Percentiles rank a stretch among this genome's conserved stretches.
Evolutionary conservation across 2,329 filamentous ascomycete species (phyloP).

Genomic region (Dothidotthia symphoricarpi): DNA sequence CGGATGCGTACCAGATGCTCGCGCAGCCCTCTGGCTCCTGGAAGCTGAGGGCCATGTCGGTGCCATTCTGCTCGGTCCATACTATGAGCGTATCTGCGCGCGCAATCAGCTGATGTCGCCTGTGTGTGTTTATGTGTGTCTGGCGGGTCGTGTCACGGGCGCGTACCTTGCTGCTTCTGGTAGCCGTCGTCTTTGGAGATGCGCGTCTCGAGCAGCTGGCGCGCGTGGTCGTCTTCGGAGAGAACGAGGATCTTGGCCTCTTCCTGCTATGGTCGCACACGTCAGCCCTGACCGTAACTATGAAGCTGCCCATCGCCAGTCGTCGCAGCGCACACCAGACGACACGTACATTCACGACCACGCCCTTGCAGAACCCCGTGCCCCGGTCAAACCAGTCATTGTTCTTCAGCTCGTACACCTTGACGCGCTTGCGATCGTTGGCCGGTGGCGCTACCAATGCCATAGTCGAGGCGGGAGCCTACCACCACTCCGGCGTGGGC

Average conservation of each 20-base stretch:
- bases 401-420: constrained; percentile 97
- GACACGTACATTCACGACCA: constrained; percentile 66
- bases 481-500: constrained; percentile 36
- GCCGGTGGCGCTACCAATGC: constrained; percentile 45
- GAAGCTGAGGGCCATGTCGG: constrained; percentile 97
- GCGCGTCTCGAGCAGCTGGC: constrained; percentile 80
- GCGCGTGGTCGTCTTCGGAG: constrained; percentile 85
- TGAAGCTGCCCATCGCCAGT: too few relatives aligned
- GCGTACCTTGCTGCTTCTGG: constrained; percentile 91
- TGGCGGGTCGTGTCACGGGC: background rate
- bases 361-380: constrained; percentile 89
- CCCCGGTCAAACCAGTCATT: constrained; percentile 99
- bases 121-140: too few relatives aligned
- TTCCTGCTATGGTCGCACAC: constrained; percentile 60
- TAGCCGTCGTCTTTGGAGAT: constrained; percentile 95
- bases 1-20: constrained; percentile 78
- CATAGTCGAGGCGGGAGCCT: constrained; percentile 35
- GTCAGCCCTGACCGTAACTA: constrained; percentile 32
- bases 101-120: constrained; percentile 22
- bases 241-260: constrained; percentile 87
- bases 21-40: constrained; percentile 95
- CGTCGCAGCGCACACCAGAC: background rate
- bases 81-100: constrained; percentile 87
- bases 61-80: constrained; percentile 88
- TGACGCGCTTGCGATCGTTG: constrained; percentile 68